Evolutionary conservation across 805 yeast genomes (phyloP).

Genomic region (Kazachstania martiniae): DNA sequence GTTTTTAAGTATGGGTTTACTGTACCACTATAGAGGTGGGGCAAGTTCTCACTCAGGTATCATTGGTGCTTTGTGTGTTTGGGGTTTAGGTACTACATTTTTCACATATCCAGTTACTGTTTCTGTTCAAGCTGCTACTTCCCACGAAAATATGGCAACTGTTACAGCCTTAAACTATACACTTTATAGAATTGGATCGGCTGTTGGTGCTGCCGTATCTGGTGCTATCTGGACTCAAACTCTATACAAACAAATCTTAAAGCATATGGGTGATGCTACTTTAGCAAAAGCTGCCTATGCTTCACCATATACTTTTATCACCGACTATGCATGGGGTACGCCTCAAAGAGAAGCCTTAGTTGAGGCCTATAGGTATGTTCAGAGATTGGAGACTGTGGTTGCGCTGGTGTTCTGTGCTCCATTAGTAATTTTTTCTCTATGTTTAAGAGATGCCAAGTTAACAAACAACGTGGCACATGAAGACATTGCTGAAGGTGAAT

Average conservation of each 20-base stretch:
- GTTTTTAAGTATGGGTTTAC: conserved; percentile 51
- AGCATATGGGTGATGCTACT: conserved; percentile 30
- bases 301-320: conserved; percentile 41
- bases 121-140: conserved; percentile 47
- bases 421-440: conserved; percentile 16
- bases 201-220: conserved; percentile 51
- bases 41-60: conserved; percentile 40
- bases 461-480: conserved; percentile 21
- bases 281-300: conserved; percentile 39
- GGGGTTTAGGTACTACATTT: conserved; percentile 65
- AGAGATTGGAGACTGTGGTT: conserved; percentile 44
- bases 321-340: conserved; percentile 47
- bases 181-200: conserved; percentile 51
- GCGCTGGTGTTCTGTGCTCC: conserved; percentile 22
- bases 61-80: conserved; percentile 52
- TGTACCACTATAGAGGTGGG: conserved; percentile 47
- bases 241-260: conserved; percentile 35
- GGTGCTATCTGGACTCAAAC: conserved; percentile 67
- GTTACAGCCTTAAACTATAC: conserved; percentile 50
- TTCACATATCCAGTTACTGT: conserved; percentile 57
- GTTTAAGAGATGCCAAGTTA: conserved; percentile 19
- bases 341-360: conserved; percentile 50
- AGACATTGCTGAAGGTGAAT: conserved; percentile 19
- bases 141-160: conserved; percentile 60
- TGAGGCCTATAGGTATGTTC: conserved; percentile 47